phyloP scores from a whole-genome alignment of 2,329 filamentous ascomycete genomes.

The Cladorrhinum sp. region DNA sequence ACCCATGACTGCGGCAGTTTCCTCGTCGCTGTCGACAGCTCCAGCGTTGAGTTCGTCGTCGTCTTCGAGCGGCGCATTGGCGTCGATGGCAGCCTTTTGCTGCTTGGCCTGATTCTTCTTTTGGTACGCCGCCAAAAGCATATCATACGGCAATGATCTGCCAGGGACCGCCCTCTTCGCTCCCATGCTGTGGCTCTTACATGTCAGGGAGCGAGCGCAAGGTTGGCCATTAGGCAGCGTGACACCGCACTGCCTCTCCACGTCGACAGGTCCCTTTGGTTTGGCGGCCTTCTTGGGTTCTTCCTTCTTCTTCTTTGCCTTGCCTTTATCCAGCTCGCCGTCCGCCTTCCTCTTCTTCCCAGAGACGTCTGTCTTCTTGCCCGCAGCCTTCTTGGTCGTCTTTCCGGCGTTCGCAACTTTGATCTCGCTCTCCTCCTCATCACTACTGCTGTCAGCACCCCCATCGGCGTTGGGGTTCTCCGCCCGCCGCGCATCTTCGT shows the following conservation, averaged over 20 bases:
- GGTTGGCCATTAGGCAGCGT: conserved; percentile 78
- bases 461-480: conserved; percentile 46
- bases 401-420: conserved; percentile 34
- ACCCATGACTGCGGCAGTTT: conserved; percentile 83
- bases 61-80: conserved; percentile 85
- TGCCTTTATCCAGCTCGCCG: conserved; percentile 75
- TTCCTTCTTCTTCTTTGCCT: conserved; percentile 93
- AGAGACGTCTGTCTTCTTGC: conserved; percentile 58
- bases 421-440: conserved; percentile 42
- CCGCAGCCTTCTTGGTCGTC: conserved; percentile 59
- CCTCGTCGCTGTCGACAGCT: conserved; percentile 91
- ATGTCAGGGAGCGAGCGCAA: conserved; percentile 84
- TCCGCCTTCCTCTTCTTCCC: conserved; percentile 79
- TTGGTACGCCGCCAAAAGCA: conserved; percentile 82
- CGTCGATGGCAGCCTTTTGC: conserved; percentile 93
- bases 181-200: conserved; percentile 94
- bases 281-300: conserved; percentile 79
- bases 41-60: conserved; percentile 76
- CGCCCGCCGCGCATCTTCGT: conserved; percentile 53
- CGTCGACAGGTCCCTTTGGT: conserved; percentile 88
- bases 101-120: conserved; percentile 99
- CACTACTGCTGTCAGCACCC: conserved; percentile 48
- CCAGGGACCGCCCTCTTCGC: conserved; percentile 86
- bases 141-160: conserved; percentile 84
- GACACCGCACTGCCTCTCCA: conserved; percentile 91